Evolutionary conservation across 169 alveolate genomes (phyloP).

Genomic region (Babesia ovata): DNA sequence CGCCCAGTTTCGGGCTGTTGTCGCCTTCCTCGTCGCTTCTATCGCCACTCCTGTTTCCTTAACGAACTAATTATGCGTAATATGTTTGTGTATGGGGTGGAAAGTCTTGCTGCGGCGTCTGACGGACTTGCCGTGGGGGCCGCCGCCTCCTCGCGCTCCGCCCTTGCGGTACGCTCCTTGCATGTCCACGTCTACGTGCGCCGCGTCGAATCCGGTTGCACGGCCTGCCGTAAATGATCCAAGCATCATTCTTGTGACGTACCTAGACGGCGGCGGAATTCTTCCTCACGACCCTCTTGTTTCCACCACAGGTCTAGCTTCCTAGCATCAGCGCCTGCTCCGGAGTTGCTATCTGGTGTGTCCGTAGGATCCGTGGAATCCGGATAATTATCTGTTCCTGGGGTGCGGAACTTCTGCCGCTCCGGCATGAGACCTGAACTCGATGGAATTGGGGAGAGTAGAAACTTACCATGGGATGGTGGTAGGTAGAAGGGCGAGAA

Average conservation of each 20-base stretch:
- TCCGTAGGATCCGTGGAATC: not conserved
- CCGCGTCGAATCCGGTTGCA: slow-evolving; percentile 74
- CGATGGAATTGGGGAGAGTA: no score
- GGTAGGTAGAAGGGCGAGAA: slow-evolving; percentile 81
- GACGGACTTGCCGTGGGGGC: slow-evolving; percentile 81
- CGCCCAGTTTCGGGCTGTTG: not conserved
- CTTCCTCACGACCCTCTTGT: slow-evolving; percentile 58
- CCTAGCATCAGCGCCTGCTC: slow-evolving; percentile 48
- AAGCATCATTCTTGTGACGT: slow-evolving; percentile 14
- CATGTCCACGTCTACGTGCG: slow-evolving; percentile 78
- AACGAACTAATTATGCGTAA: slow-evolving; percentile 1
- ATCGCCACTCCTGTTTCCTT: not conserved
- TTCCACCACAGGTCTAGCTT: slow-evolving; percentile 74
- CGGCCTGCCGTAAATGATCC: slow-evolving; percentile 44
- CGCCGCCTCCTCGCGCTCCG: slow-evolving; percentile 85
- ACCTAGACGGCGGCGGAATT: slow-evolving; percentile 63
- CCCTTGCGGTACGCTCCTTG: slow-evolving; percentile 79
- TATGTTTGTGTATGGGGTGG: slow-evolving; percentile 38
- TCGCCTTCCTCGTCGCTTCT: not conserved
- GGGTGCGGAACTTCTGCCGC: slow-evolving; percentile 31
- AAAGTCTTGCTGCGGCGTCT: slow-evolving; percentile 81
- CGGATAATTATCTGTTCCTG: not conserved
- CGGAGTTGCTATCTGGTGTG: not conserved
- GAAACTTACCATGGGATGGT: slow-evolving; percentile 38
- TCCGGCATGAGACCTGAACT: slow-evolving; percentile 53